Base-by-base conservation (phyloP, 1,284 basidiomycete genomes). In the Sanguinoderma infundibulare region DNA sequence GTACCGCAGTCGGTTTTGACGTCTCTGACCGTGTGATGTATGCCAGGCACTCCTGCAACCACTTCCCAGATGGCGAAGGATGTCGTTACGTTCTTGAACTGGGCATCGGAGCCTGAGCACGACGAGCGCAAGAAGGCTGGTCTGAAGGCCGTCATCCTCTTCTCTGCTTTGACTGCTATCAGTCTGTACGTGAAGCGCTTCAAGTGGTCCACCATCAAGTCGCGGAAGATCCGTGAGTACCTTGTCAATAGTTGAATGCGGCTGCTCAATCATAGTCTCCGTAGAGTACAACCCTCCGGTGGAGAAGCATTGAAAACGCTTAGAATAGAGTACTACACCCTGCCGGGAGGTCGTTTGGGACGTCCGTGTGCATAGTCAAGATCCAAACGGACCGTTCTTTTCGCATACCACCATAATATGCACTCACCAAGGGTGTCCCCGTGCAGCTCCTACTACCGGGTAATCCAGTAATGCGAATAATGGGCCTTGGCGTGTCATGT, bases 41-140 rank as follows among this genome's bases (percentile, higher is more conserved):
- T 34, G 7, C 15, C 39, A 94, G 95, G 94, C 59, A 99, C 98
- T 5, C 95, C 97, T 10, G 94, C 97, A 12, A 99, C 97, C 53
- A 92, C 96, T 10, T 94, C 94, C n/a, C 98, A 99, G 78, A 97
- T 99, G 96, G 96, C 98, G 69, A 99, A 99, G 87, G 98, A 99
- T 73, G 96, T 99, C 54, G 87, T 89, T 42, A 95, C 92, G 3
- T 99, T 99, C 91, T 81, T 99, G 62, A 87, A 87, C 79, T 98
- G 95, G 95, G 92, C 94, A 46, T 87, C 97, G 61, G 98, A 99
- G 79, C 98, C 98, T 30, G 98, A 99, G 79, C 94, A 97, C 75
- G 98, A 99, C 76, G 90, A 96, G 75, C 87, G 98, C 74, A 99
- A 99, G 86, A 95, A 95, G 85, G 90, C 91, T 74, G 96, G 97